Conservation (phyloP, 306 rosid genomes). For the Sicyos edulis region DNA sequence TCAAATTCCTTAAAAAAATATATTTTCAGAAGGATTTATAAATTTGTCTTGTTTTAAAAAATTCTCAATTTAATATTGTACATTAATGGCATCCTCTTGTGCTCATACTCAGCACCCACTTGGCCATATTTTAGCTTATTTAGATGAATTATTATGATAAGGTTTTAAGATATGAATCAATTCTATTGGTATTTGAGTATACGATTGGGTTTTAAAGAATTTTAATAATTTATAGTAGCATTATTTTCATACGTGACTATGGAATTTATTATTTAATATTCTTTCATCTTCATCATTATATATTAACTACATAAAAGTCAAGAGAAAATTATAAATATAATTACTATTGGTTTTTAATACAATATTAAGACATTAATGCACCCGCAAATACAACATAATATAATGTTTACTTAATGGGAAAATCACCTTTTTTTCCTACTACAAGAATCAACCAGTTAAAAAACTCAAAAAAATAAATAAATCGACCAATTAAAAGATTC, state of each 20-base stretch:
- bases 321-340: neutral
- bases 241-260: neutral
- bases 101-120: constrained; percentile 19
- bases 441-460: neutral
- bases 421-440: neutral
- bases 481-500: neutral
- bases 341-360: neutral
- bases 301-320: neutral
- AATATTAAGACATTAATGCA: neutral
- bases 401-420: neutral
- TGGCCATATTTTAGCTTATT: neutral
- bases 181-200: neutral
- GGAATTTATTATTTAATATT: neutral
- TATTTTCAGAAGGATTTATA: neutral
- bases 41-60: neutral
- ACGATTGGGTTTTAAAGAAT: neutral
- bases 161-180: neutral
- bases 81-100: constrained; percentile 15
- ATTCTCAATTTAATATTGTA: neutral
- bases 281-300: neutral
- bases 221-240: neutral
- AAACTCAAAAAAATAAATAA: neutral
- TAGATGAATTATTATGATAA: neutral
- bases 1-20: neutral
- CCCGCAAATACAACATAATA: neutral